These are phyloP conservation scores for Malus orientalis DNA, from an alignment of 306 rosid species.

Conservation along the genomic window DNA sequence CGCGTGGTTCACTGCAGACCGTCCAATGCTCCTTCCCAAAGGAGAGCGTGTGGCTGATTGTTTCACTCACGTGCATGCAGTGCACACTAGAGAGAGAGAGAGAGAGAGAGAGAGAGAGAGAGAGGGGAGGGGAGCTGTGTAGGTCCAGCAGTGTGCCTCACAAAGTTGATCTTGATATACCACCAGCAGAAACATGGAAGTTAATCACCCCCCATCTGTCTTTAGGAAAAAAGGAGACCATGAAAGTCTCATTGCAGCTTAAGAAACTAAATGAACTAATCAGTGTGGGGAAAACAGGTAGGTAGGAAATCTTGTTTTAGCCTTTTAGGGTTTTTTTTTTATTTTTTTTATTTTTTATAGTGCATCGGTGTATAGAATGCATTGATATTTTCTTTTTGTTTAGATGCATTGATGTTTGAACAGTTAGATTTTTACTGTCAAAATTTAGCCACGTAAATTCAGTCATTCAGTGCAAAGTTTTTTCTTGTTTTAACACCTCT, in stretches of 20 bases:
- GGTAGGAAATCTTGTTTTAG: conserved; percentile 3
- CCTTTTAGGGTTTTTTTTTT: background rate
- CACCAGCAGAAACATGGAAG: conserved; percentile 21
- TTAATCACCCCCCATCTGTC: background rate
- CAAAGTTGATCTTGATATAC: conserved; percentile 34
- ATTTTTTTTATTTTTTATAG: too few relatives aligned
- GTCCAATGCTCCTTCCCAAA: conserved; percentile 12
- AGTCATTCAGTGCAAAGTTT: too few relatives aligned
- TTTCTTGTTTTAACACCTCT: background rate
- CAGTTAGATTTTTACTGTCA: too few relatives aligned
- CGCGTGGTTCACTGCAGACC: conserved; percentile 43
- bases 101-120: background rate
- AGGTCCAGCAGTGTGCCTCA: conserved; percentile 13
- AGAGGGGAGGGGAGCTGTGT: background rate
- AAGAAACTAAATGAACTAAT: background rate
- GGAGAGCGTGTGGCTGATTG: conserved; percentile 38
- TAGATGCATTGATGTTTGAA: too few relatives aligned
- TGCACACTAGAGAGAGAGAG: conserved; percentile 14
- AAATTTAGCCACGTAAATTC: too few relatives aligned
- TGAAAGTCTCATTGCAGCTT: background rate
- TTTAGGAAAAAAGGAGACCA: background rate
- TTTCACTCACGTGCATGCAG: conserved; percentile 43
- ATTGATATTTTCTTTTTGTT: too few relatives aligned
- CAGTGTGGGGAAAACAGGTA: background rate
- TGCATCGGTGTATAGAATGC: too few relatives aligned